Evolutionary conservation across 495 filamentous ascomycete genomes (phyloP).

Genomic region (Filosporella fistucella): DNA sequence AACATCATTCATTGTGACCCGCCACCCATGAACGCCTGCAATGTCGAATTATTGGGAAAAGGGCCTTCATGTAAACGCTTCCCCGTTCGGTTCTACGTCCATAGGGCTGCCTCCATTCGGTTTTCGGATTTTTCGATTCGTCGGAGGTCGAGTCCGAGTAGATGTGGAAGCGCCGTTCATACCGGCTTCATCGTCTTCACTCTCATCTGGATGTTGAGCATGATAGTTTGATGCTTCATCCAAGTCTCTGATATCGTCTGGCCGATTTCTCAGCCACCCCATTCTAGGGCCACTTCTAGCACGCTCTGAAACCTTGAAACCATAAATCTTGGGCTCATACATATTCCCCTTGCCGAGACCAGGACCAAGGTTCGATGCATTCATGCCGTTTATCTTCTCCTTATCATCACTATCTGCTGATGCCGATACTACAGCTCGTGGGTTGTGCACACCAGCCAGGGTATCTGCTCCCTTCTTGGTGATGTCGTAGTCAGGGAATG

Average conservation of each 20-base stretch:
- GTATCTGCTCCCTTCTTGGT: slow-evolving; percentile 44
- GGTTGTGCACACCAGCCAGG: slow-evolving; percentile 14
- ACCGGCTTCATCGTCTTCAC: slow-evolving; percentile 41
- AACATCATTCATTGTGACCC: slow-evolving; percentile 7
- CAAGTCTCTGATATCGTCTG: slow-evolving; percentile 70
- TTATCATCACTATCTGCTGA: slow-evolving; percentile 38
- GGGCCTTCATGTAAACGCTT: slow-evolving; percentile 9
- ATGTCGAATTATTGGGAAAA: not conserved
- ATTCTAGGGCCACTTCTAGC: slow-evolving; percentile 86
- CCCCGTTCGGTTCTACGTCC: slow-evolving; percentile 43
- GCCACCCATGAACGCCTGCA: slow-evolving; percentile 5
- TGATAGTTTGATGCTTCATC: slow-evolving; percentile 66
- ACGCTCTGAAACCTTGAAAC: slow-evolving; percentile 86
- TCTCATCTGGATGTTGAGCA: slow-evolving; percentile 46
- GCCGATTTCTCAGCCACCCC: slow-evolving; percentile 90
- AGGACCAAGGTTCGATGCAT: slow-evolving; percentile 76
- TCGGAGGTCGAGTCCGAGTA: slow-evolving; percentile 22
- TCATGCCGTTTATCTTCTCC: slow-evolving; percentile 75
- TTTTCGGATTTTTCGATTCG: slow-evolving; percentile 24
- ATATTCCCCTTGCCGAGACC: slow-evolving; percentile 79
- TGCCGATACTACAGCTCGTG: slow-evolving; percentile 21
- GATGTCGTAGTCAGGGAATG: slow-evolving; percentile 91
- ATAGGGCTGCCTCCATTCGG: slow-evolving; percentile 47
- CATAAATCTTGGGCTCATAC: slow-evolving; percentile 95
- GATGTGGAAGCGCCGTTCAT: slow-evolving; percentile 30